Percentiles rank a stretch among this genome's conserved stretches.
These are phyloP conservation scores for Oenanthe javanica DNA, from an alignment of 140 eudicot genomes.

Conservation along the genomic window DNA sequence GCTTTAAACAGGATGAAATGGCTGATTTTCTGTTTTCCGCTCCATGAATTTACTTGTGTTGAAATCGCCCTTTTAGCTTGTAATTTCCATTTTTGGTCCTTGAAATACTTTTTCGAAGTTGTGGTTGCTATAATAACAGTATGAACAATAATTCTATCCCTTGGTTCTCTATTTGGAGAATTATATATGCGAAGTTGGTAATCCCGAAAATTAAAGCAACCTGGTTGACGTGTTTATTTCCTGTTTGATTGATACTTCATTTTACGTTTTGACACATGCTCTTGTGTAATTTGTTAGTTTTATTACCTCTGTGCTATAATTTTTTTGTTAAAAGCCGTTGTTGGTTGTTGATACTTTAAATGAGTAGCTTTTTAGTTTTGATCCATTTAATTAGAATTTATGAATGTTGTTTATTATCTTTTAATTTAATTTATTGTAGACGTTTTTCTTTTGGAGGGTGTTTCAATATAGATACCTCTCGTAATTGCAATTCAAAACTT, in stretches of 20 bases:
- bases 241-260: no score
- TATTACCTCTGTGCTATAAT: no score
- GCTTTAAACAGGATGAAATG: not conserved
- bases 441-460: no score
- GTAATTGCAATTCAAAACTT: not conserved
- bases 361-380: not conserved
- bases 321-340: no score
- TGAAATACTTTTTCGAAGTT: not conserved
- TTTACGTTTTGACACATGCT: no score
- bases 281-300: no score
- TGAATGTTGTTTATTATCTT: not conserved
- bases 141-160: not conserved
- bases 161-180: not conserved
- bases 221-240: not conserved
- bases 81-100: not conserved
- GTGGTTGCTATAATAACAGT: not conserved
- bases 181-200: not conserved
- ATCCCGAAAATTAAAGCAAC: not conserved
- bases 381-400: not conserved
- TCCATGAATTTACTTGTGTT: not conserved
- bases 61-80: not conserved
- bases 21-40: not conserved
- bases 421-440: not conserved
- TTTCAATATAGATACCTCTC: not conserved
- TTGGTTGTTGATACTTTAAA: no score